phyloP scores from a whole-genome alignment of 2,329 filamentous ascomycete species.

The Talaromyces sp. region DNA sequence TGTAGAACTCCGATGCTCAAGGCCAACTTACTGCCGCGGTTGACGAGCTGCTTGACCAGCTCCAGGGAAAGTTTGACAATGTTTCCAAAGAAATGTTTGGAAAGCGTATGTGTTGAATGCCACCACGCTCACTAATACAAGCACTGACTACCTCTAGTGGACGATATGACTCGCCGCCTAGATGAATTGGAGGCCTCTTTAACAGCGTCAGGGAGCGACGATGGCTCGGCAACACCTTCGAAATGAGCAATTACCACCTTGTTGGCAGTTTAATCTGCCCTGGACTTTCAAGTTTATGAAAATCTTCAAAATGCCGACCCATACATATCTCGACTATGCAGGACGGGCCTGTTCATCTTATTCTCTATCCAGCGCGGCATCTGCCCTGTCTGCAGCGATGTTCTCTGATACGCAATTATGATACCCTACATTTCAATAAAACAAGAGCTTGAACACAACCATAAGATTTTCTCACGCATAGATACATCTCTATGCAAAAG shows the following conservation, averaged over 20 bases:
- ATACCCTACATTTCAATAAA: constrained; percentile 22
- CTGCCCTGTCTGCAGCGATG: not conserved
- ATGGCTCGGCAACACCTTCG: constrained; percentile 22
- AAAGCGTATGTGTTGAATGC: constrained; percentile 65
- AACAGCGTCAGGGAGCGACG: constrained; percentile 53
- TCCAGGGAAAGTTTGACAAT: constrained; percentile 81
- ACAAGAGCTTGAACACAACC: no score
- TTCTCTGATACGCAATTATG: constrained; percentile 14
- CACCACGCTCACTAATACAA: not conserved
- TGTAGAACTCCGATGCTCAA: constrained; percentile 35
- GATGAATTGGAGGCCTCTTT: constrained; percentile 80
- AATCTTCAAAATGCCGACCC: no score
- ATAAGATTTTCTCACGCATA: not conserved
- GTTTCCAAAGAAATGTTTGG: constrained; percentile 85
- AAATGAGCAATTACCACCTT: constrained; percentile 8
- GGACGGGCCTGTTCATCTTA: not conserved
- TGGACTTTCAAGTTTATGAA: no score
- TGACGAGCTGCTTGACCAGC: constrained; percentile 81
- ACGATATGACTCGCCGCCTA: constrained; percentile 85
- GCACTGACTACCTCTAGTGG: constrained; percentile 64
- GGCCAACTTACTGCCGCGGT: constrained; percentile 72
- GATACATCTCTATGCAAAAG: not conserved
- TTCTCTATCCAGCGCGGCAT: not conserved
- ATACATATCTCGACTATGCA: not conserved
- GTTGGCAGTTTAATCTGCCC: no score